Base-by-base conservation (phyloP, 495 filamentous ascomycete genomes). In the Lasiosphaeriaceae sp. region DNA sequence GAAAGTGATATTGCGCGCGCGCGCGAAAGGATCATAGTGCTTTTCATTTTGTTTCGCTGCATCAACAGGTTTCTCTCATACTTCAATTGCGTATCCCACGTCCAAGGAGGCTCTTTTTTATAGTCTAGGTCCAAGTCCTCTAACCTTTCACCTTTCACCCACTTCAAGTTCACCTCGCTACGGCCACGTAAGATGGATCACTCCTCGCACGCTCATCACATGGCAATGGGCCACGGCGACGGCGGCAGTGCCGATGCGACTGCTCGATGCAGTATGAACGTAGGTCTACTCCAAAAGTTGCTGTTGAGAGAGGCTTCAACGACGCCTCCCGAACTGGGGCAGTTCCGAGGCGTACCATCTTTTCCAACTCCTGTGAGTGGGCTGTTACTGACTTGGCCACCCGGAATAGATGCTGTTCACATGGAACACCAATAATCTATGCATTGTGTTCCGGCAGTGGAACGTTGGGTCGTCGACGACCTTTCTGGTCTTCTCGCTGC, bases 331-430 rank as follows among this genome's bases (percentile, higher is more conserved):
- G 8, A 41, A 26, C 47, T 16, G 23, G 35, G 6, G n/a, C n/a
- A n/a, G n/a, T n/a, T n/a, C n/a, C n/a, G n/a, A n/a, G n/a, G n/a
- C n/a, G n/a, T n/a, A n/a, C n/a, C n/a, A n/a, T n/a, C n/a, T n/a
- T n/a, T n/a, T n/a, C n/a, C n/a, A n/a, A n/a, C n/a, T n/a, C n/a
- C n/a, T n/a, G n/a, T n/a, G n/a, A n/a, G n/a, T n/a, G n/a, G n/a
- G n/a, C n/a, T n/a, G n/a, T n/a, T n/a, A n/a, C n/a, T n/a, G n/a
- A n/a, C n/a, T n/a, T n/a, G n/a, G n/a, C n/a, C n/a, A n/a, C n/a
- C n/a, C n/a, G n/a, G n/a, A n/a, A n/a, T 59, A 95, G 90, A 97
- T 96, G 93, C 83, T 97, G 34, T 98, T 98, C 73, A 98, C 91
- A 51, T 97, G 94, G 95, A 81, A 88, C 63, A 92, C 90, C 17